Evolutionary conservation across 208 protist genomes (phyloP).

Genomic region (Trypanosoma vivax): DNA sequence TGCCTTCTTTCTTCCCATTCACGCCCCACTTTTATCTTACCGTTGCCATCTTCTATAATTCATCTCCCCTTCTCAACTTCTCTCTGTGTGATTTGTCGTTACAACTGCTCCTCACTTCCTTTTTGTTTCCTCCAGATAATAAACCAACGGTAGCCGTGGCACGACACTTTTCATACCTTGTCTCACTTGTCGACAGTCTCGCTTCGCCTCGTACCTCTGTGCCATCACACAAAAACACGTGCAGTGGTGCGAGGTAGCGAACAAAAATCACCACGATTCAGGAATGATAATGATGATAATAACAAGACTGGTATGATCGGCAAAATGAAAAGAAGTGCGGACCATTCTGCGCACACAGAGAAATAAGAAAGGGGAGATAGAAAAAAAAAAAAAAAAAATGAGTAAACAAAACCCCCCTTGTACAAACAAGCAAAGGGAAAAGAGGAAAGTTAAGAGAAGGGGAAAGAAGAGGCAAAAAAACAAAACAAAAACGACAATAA

Average conservation of each 20-base stretch:
- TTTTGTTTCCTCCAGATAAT: no score
- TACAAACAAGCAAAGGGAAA: slow-evolving; percentile 3
- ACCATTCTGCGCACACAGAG: background rate
- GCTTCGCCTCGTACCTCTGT: no score
- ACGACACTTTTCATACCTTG: no score
- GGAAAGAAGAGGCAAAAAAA: background rate
- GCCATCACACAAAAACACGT: no score
- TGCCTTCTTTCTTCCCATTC: background rate
- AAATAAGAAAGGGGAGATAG: slow-evolving; percentile 1
- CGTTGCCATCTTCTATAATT: background rate
- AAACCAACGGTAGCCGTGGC: no score
- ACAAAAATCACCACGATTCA: no score
- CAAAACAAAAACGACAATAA: background rate
- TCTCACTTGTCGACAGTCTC: no score
- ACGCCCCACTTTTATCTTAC: background rate
- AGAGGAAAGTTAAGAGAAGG: background rate
- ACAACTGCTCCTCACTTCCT: background rate
- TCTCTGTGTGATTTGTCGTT: background rate
- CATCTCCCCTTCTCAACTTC: background rate
- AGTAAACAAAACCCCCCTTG: slow-evolving; percentile 2
- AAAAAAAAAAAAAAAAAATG: slow-evolving; percentile 11
- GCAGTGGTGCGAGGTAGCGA: no score
- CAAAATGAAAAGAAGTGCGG: background rate
- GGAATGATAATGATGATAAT: no score
- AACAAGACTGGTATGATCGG: no score